A percentile compares a stretch with the other conserved stretches of the same genome.
These are phyloP conservation scores for Linnemannia hyalina DNA, from an alignment of 192 early-diverging fungal species.

Conservation along the genomic window DNA sequence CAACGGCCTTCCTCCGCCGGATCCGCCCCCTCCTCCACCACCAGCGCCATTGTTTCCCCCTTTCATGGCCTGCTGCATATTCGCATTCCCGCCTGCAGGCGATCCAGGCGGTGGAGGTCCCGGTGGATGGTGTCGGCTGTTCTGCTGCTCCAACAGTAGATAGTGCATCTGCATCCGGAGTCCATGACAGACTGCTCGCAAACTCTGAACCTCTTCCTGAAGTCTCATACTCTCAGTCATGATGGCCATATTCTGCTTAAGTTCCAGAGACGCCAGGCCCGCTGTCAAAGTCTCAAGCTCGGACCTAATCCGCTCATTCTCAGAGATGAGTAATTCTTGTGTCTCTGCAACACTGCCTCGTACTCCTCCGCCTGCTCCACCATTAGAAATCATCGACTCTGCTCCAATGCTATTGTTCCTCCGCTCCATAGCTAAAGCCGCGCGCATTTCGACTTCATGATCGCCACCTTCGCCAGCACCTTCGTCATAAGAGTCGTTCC, in stretches of 20 bases:
- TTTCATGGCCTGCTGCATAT: conserved; percentile 18
- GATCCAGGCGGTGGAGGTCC: conserved; percentile 45
- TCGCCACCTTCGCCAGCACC: not conserved
- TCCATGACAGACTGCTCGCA: conserved; percentile 73
- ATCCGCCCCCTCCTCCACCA: not conserved
- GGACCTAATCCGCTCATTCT: conserved; percentile 64
- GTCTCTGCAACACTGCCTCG: conserved; percentile 22
- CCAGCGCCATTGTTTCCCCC: not conserved
- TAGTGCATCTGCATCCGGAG: conserved; percentile 80
- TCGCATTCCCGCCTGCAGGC: conserved; percentile 23
- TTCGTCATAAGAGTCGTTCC: conserved; percentile 23
- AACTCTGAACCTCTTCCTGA: conserved; percentile 78
- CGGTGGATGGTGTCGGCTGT: conserved; percentile 11
- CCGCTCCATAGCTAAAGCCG: conserved; percentile 1
- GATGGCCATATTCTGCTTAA: conserved; percentile 78
- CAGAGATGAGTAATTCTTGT: conserved; percentile 62
- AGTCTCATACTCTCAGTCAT: conserved; percentile 74
- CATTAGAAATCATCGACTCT: conserved; percentile 30
- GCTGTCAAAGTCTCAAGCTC: conserved; percentile 71
- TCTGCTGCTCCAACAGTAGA: conserved; percentile 65
- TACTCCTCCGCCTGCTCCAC: not conserved
- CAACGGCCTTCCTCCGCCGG: conserved; percentile 24
- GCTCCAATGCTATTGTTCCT: conserved; percentile 43
- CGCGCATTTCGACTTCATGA: conserved; percentile 22
- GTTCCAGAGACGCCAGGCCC: conserved; percentile 68